These are phyloP conservation scores for Irpex sp. DNA, from an alignment of 1,284 basidiomycete genomes.

Conservation along the genomic window DNA sequence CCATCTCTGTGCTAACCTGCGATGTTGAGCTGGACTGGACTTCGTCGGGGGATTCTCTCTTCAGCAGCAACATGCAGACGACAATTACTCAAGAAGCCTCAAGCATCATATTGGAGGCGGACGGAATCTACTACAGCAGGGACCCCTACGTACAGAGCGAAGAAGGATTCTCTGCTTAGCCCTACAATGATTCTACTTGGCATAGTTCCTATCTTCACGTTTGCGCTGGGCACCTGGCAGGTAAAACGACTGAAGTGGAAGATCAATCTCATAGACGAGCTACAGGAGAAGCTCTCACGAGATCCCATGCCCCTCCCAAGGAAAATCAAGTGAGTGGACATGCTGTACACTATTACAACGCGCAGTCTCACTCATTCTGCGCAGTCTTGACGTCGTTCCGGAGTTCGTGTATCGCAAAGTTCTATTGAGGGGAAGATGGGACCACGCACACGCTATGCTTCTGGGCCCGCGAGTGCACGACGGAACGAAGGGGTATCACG, in stretches of 20 bases:
- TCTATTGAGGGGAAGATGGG: slow-evolving; percentile 72
- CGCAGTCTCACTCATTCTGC: too few relatives aligned
- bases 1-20: not conserved
- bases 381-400: slow-evolving; percentile 64
- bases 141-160: slow-evolving; percentile 43
- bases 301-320: slow-evolving; percentile 79
- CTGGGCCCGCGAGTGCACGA: slow-evolving; percentile 86
- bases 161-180: slow-evolving; percentile 55
- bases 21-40: slow-evolving; percentile 1
- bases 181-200: slow-evolving; percentile 81
- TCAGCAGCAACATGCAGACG: not conserved
- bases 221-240: slow-evolving; percentile 95
- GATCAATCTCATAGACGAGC: slow-evolving; percentile 87
- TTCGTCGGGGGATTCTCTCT: not conserved
- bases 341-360: not conserved
- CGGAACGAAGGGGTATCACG: slow-evolving; percentile 82
- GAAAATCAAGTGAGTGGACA: slow-evolving; percentile 76
- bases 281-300: slow-evolving; percentile 86
- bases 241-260: slow-evolving; percentile 93
- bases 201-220: slow-evolving; percentile 87
- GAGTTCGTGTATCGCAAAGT: slow-evolving; percentile 90
- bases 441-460: slow-evolving; percentile 74
- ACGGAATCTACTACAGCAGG: slow-evolving; percentile 19
- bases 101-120: not conserved
- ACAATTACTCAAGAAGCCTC: not conserved